Percentiles rank a stretch among this genome's conserved stretches.
These are phyloP conservation scores for Beauveria brongniartii DNA, from an alignment of 2,329 filamentous ascomycete genomes.

Conservation along the genomic window DNA sequence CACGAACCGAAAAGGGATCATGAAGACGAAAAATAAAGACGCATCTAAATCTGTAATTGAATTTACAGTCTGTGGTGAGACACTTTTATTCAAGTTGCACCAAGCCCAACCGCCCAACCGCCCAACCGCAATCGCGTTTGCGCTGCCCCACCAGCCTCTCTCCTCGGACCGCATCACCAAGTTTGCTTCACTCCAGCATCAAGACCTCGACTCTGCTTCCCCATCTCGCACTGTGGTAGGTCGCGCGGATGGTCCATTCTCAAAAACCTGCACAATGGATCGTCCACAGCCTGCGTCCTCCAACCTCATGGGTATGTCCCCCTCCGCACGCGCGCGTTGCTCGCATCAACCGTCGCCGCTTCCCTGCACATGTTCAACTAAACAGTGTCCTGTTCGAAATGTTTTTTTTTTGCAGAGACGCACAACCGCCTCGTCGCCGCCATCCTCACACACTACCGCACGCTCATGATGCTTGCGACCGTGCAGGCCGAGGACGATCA, in stretches of 20 bases:
- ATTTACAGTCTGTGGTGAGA: background rate
- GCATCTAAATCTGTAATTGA: background rate
- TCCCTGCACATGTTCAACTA: no score
- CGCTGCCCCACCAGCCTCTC: background rate
- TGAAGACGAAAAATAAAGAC: no score
- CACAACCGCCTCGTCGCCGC: slow-evolving; percentile 38
- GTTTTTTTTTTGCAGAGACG: slow-evolving; percentile 23
- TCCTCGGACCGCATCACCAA: background rate
- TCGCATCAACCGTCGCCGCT: background rate
- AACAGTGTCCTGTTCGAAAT: no score
- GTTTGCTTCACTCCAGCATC: background rate
- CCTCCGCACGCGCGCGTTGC: background rate
- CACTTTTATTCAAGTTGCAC: background rate
- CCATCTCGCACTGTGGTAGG: background rate
- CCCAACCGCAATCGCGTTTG: background rate
- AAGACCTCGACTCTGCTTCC: background rate
- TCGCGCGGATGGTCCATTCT: background rate
- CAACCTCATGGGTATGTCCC: slow-evolving; percentile 28
- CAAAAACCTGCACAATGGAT: slow-evolving; percentile 21
- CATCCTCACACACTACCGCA: slow-evolving; percentile 35
- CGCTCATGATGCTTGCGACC: slow-evolving; percentile 35
- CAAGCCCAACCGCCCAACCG: background rate
- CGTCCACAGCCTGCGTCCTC: slow-evolving; percentile 23
- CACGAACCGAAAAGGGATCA: no score
- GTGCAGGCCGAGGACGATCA: slow-evolving; percentile 32